Percentiles rank a stretch among this genome's conserved stretches.
phyloP scores from a whole-genome alignment of 768 basidiomycete genomes.

The Basidioascus undulatus region DNA sequence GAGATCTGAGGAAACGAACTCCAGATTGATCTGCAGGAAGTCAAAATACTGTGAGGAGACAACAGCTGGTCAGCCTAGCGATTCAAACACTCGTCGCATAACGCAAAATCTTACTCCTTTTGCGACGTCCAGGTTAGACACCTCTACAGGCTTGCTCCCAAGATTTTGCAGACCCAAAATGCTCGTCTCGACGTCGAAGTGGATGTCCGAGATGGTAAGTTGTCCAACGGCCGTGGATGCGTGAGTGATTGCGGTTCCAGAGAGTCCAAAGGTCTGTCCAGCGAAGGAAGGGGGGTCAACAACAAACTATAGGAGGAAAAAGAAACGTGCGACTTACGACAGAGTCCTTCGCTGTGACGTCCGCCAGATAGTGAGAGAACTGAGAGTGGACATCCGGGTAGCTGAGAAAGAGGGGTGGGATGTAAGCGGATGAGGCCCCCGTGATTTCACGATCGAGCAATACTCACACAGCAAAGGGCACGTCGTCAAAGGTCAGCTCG shows the following conservation, averaged over 20 bases:
- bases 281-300: not conserved
- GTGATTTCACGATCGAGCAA: too few relatives aligned
- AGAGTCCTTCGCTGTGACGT: constrained; percentile 16
- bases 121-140: constrained; percentile 37
- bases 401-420: too few relatives aligned
- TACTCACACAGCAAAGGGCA: constrained; percentile 32
- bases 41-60: too few relatives aligned
- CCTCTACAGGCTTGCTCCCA: constrained; percentile 29
- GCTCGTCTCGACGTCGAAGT: constrained; percentile 32
- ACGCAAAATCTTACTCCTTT: too few relatives aligned
- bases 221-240: constrained; percentile 41
- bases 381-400: constrained; percentile 25
- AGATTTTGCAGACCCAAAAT: constrained; percentile 44
- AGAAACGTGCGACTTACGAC: constrained; percentile 1
- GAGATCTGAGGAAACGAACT: constrained; percentile 5
- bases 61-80: too few relatives aligned
- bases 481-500: constrained; percentile 31
- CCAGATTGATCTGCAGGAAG: constrained; percentile 41
- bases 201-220: constrained; percentile 30
- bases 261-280: constrained; percentile 28
- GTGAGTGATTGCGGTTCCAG: constrained; percentile 29
- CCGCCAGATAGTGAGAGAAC: constrained; percentile 38
- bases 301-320: not conserved
- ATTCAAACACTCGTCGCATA: too few relatives aligned
- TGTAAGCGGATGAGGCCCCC: too few relatives aligned